Evolutionary conservation across 805 yeast species (phyloP), one percentile per base, ranked within the genome.

Genomic region (Cyberlindnera amylophila): DNA sequence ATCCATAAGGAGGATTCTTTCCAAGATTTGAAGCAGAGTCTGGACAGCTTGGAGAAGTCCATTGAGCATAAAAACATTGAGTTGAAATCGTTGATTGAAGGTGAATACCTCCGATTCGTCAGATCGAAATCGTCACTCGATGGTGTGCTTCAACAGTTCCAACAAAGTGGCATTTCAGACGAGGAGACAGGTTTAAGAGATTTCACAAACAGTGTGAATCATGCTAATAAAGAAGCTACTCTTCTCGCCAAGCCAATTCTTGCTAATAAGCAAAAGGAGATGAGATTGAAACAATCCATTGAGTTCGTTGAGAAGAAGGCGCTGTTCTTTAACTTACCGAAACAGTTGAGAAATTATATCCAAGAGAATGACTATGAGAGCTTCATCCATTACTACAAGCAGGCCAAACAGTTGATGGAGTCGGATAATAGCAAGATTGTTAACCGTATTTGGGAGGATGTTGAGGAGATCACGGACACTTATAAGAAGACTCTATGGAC

Each of bases 101-200:
- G 70, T 12, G 86, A 84, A 54, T 82, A 79, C 51, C 74, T 77
- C 41, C 70, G 73, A 50, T 83, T 82, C 49, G 86, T 85, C 26
- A 74, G 74, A 47, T 71, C 81, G 21, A 85, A 85, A 54, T 75
- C 82, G 18, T 67, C 77, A 4, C 62, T 85, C 29, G 90, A 84
- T 54, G 71, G 71, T 21, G 79, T 82, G 4, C 74, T 79, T 46
- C 65, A 61, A 16, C 80, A 77, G 48, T 77, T 82, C 51, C 64
- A 70, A 24, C 53, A 55, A n/a, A 56, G 66, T 14, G 71, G 70
- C 6, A 44, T 58, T 16, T 35, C 45, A 13, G 51, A 46, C 27
- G 50, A 52, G 17, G 54, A 54, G 11, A 41, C 46, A 3, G 61
- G 60, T 6, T 54, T 77, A 11, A 59, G 62, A 12, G 51, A 50